phyloP scores from a whole-genome alignment of 805 yeast genomes.

The Yamadazyma philogaea region DNA sequence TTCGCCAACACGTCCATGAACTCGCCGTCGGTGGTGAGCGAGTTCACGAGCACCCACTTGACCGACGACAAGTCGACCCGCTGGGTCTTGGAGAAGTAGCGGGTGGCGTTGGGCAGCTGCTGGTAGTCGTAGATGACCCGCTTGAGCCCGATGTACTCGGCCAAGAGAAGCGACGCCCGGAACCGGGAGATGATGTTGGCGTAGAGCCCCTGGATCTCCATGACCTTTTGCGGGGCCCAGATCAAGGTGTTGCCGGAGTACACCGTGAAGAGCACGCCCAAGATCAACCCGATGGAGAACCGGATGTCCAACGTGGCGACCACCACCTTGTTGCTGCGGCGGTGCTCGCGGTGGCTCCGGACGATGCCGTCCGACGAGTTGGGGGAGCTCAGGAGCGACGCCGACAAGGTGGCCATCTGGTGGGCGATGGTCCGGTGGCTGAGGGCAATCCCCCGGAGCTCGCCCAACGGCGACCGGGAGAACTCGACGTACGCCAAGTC shows the following conservation, averaged over 20 bases:
- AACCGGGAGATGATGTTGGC: constrained; percentile 74
- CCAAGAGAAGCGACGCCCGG: constrained; percentile 69
- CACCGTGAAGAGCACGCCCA: constrained; percentile 76
- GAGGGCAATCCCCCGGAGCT: constrained; percentile 87
- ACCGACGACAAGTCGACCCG: constrained; percentile 76
- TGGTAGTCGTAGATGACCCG: constrained; percentile 92
- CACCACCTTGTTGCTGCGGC: constrained; percentile 51
- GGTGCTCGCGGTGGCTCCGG: constrained; percentile 32
- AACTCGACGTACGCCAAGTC: constrained; percentile 93
- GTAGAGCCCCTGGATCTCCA: constrained; percentile 81
- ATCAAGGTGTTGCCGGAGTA: constrained; percentile 80
- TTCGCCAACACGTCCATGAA: constrained; percentile 85
- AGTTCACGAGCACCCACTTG: constrained; percentile 86
- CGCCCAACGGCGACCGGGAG: constrained; percentile 86
- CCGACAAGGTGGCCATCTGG: constrained; percentile 76
- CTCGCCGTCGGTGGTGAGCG: constrained; percentile 88
- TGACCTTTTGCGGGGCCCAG: constrained; percentile 71
- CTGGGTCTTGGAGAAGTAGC: constrained; percentile 72
- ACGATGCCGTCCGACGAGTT: constrained; percentile 53
- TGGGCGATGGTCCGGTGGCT: constrained; percentile 85
- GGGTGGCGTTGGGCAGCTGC: constrained; percentile 77
- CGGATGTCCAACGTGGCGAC: constrained; percentile 43
- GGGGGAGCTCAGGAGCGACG: constrained; percentile 65
- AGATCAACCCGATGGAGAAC: constrained; percentile 75
- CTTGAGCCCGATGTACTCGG: constrained; percentile 86